Base-by-base conservation (phyloP, 2,329 filamentous ascomycete species). In the Microdochium bolleyi region DNA sequence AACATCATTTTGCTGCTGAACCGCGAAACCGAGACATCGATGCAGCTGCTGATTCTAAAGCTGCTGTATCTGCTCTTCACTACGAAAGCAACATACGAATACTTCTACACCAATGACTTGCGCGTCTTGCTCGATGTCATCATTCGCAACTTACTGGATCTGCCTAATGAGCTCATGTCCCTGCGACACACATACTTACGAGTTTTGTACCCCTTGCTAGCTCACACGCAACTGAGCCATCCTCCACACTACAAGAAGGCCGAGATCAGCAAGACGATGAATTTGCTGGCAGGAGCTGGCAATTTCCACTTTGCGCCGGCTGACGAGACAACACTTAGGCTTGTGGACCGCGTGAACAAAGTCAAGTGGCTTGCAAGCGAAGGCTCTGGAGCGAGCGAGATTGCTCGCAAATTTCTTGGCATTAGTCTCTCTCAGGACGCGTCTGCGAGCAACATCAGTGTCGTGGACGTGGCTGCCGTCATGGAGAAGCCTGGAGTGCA, bases 81-180 rank as follows among this genome's bases (percentile, higher is more conserved):
- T 3, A 97, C 90, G 10, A 84, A 84, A 53, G 82, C 87, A 16
- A 99, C 94, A 0, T 90, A 94, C 67, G 94, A 99, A 71, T 99
- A 97, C 70, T 99, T 99, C 66, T 99, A 97, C 70, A 96, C 91
- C 25, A 99, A 99, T 66, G 94, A 99, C 64, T 77, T 99, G 27
- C 88, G 90, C 54, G 94, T 99, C 3, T 80, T 99, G 16, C 79
- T 97, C 49, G 94, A 99, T 64, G 94, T 99, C 58, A 91, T 99
- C 54, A 89, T 99, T 55, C 88, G 94, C 46, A 99, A 99, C 63
- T 77, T 99, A n/a, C 84, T 97, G 62, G 94, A 99, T 66, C 77
- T 99, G 9, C 94, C 95, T 0, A 87, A 92, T 62, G 92, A 96
- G 65, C 84, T 82, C 56, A 75, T 78, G 56, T 77, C 83, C 19